A percentile compares a stretch with the other conserved stretches of the same genome.
Evolutionary conservation across 2,329 filamentous ascomycete genomes (phyloP).

Genomic region (Colletotrichum higginsianum): DNA sequence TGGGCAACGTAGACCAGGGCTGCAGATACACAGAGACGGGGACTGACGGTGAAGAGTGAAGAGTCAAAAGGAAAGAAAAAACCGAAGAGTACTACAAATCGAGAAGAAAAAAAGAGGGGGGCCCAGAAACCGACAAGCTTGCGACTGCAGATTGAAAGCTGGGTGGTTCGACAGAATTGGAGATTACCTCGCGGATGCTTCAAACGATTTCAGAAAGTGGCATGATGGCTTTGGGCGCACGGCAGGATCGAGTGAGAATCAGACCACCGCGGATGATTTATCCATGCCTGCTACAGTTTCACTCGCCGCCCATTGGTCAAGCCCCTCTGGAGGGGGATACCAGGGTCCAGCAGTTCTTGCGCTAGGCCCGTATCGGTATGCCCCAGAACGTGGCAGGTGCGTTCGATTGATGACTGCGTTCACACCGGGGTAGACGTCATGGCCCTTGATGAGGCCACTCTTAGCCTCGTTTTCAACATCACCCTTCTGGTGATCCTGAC

Average conservation of each 20-base stretch:
- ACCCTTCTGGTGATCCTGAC: background rate
- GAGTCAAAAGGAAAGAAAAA: slow-evolving; percentile 28
- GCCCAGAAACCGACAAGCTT: slow-evolving; percentile 36
- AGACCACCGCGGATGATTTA: slow-evolving; percentile 42
- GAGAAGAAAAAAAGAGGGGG: slow-evolving; percentile 22
- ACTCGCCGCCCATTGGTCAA: slow-evolving; percentile 29
- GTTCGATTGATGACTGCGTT: slow-evolving; percentile 25
- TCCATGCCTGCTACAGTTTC: slow-evolving; percentile 36
- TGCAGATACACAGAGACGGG: slow-evolving; percentile 18
- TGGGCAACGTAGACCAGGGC: slow-evolving; percentile 4
- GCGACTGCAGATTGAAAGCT: slow-evolving; percentile 34
- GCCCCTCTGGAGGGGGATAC: slow-evolving; percentile 14
- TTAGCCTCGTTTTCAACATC: slow-evolving; percentile 29
- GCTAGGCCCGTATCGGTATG: slow-evolving; percentile 30
- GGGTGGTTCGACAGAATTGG: slow-evolving; percentile 40
- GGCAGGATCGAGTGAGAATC: slow-evolving; percentile 43
- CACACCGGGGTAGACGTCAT: slow-evolving; percentile 26
- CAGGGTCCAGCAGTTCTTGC: slow-evolving; percentile 31
- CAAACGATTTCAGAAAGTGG: slow-evolving; percentile 42
- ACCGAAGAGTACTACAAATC: slow-evolving; percentile 1
- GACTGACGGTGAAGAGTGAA: slow-evolving; percentile 36
- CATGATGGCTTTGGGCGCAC: slow-evolving; percentile 41
- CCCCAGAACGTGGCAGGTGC: slow-evolving; percentile 40
- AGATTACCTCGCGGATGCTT: slow-evolving; percentile 40
- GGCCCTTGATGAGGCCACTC: slow-evolving; percentile 36